Conservation (phyloP, 768 basidiomycete species). For the Leccinum imitatum region DNA sequence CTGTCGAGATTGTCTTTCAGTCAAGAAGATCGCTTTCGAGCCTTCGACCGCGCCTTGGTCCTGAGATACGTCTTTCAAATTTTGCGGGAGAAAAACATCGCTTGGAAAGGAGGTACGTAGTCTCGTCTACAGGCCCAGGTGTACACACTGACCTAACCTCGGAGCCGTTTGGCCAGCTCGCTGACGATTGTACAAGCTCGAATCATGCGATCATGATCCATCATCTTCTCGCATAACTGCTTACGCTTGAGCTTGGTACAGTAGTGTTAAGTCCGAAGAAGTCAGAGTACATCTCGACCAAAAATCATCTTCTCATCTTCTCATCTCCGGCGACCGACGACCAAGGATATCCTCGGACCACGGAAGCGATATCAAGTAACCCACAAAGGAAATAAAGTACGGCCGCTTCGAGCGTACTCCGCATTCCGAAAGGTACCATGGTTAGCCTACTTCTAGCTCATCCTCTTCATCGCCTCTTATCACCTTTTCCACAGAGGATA, state of each 20-base stretch:
- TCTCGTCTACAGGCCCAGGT: constrained; percentile 36
- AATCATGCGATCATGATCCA: constrained; percentile 37
- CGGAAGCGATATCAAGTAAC: constrained; percentile 22
- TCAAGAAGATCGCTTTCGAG: constrained; percentile 30
- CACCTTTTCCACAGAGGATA: constrained; percentile 21
- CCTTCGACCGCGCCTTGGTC: constrained; percentile 32
- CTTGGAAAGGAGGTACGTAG: constrained; percentile 23
- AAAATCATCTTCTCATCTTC: constrained; percentile 19
- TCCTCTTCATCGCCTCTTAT: constrained; percentile 24
- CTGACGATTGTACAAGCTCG: constrained; percentile 33
- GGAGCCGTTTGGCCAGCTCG: not conserved
- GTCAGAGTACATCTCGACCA: constrained; percentile 35
- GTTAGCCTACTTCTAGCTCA: constrained; percentile 21
- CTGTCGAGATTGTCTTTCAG: constrained; percentile 33
- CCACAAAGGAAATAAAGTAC: constrained; percentile 39
- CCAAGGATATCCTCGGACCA: constrained; percentile 18
- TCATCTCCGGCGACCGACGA: constrained; percentile 37
- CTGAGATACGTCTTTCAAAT: constrained; percentile 29
- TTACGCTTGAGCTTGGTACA: constrained; percentile 34
- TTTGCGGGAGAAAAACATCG: constrained; percentile 18
- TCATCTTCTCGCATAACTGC: constrained; percentile 33
- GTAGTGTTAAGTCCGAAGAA: constrained; percentile 39
- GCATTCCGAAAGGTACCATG: constrained; percentile 39
- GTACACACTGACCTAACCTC: constrained; percentile 6
- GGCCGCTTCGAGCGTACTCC: constrained; percentile 39